phyloP scores from a whole-genome alignment of 495 filamentous ascomycete species.

The Neurospora cerealis region DNA sequence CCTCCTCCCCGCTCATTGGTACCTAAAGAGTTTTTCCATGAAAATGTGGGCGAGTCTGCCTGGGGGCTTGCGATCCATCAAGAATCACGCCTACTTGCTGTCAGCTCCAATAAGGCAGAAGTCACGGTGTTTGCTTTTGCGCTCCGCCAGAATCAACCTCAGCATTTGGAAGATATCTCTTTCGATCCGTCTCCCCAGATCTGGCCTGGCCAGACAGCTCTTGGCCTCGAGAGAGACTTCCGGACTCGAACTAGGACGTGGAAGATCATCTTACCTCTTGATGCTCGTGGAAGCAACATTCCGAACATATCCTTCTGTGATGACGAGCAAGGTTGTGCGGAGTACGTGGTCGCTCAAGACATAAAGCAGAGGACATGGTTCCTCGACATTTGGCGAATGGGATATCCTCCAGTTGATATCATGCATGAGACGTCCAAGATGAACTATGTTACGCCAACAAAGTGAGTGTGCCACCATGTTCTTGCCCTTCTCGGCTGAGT shows the following conservation, averaged over 20 bases:
- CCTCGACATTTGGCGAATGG: slow-evolving; percentile 53
- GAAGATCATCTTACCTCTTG: slow-evolving; percentile 29
- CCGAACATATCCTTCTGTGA: slow-evolving; percentile 67
- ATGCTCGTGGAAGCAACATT: slow-evolving; percentile 48
- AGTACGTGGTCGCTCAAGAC: slow-evolving; percentile 64
- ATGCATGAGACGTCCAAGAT: neutral
- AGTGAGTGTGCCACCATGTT: neutral
- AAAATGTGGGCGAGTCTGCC: slow-evolving; percentile 65
- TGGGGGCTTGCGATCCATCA: slow-evolving; percentile 89
- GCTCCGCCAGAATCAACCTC: slow-evolving; percentile 31
- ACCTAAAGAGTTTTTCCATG: slow-evolving; percentile 53
- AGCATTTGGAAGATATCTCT: neutral
- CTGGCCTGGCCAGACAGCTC: slow-evolving; percentile 7
- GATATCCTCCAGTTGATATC: neutral
- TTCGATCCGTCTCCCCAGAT: slow-evolving; percentile 9
- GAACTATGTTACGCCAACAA: neutral
- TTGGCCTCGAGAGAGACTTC: slow-evolving; percentile 20
- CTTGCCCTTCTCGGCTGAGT: neutral
- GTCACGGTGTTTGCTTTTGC: slow-evolving; percentile 70
- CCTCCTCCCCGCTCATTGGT: neutral
- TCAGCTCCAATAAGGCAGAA: slow-evolving; percentile 59
- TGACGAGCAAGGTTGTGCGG: slow-evolving; percentile 49
- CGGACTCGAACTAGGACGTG: slow-evolving; percentile 28
- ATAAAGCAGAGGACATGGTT: slow-evolving; percentile 56
- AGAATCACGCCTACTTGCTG: slow-evolving; percentile 66